Conservation (phyloP, 306 rosid genomes). For the Malus orientalis region DNA sequence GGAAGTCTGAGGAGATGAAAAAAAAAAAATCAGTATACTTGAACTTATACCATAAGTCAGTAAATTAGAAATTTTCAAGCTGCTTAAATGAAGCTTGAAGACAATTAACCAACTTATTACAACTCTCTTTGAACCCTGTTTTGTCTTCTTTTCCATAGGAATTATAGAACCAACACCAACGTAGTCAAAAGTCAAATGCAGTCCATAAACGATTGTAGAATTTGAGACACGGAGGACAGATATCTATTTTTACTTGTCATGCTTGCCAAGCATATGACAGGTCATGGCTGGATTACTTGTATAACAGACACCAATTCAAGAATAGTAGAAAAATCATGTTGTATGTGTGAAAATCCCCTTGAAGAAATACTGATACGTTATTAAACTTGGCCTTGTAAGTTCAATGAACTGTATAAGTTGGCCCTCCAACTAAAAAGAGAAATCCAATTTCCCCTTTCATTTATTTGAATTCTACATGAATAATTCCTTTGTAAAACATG, state of each 20-base stretch:
- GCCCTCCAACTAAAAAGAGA: neutral
- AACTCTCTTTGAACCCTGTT: neutral
- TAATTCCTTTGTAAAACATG: neutral
- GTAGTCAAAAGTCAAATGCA: neutral
- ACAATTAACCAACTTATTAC: neutral
- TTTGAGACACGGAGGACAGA: neutral
- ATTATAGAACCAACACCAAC: neutral
- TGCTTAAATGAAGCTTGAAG: neutral
- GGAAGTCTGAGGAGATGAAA: slow-evolving; percentile 52
- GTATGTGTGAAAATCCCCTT: neutral
- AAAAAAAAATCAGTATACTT: slow-evolving; percentile 17
- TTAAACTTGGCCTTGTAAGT: neutral
- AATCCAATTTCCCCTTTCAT: neutral
- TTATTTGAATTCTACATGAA: neutral
- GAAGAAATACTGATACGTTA: no score
- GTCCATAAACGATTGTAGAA: neutral
- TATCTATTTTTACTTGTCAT: neutral
- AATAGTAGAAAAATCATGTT: neutral
- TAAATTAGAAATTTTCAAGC: neutral
- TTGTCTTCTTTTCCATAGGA: neutral
- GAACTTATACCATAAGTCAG: neutral
- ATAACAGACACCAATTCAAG: neutral
- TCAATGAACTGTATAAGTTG: neutral
- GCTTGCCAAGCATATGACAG: neutral
- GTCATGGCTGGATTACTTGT: neutral